phyloP scores from a whole-genome alignment of 176 grass and related monocot species.

The Olyra latifolia region DNA sequence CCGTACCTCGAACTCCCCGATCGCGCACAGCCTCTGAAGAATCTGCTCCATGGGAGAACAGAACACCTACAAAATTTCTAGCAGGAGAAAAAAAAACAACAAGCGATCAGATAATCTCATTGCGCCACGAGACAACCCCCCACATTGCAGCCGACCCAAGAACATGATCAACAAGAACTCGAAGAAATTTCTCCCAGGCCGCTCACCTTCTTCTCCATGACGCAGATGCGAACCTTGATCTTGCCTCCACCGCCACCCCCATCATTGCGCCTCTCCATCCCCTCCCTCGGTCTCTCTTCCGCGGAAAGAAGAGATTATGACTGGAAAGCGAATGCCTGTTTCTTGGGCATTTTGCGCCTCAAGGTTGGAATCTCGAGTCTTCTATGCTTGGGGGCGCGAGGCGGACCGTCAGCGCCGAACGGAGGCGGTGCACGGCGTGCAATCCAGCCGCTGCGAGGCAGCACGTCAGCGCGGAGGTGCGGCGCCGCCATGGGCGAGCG shows the following conservation, averaged over 20 bases:
- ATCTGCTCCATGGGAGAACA: slow-evolving; percentile 89
- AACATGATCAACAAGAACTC: slow-evolving; percentile 25
- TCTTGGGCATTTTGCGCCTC: slow-evolving; percentile 32
- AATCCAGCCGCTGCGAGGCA: too few relatives aligned
- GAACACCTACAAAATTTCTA: slow-evolving; percentile 45
- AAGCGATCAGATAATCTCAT: slow-evolving; percentile 22
- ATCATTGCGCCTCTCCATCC: slow-evolving; percentile 38
- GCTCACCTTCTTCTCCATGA: slow-evolving; percentile 96
- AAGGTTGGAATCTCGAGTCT: slow-evolving; percentile 28
- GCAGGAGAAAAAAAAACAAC: background rate
- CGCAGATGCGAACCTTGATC: slow-evolving; percentile 86
- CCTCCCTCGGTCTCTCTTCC: slow-evolving; percentile 17
- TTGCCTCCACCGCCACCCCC: slow-evolving; percentile 34
- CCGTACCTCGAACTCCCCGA: slow-evolving; percentile 91
- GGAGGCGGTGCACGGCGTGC: too few relatives aligned
- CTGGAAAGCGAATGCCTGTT: slow-evolving; percentile 26
- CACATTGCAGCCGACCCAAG: slow-evolving; percentile 26
- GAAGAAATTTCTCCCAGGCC: slow-evolving; percentile 11
- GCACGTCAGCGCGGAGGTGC: too few relatives aligned
- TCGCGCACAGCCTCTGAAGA: slow-evolving; percentile 76
- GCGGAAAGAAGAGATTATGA: slow-evolving; percentile 16
- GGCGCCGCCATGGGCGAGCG: too few relatives aligned
- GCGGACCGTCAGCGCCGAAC: too few relatives aligned
- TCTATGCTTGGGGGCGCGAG: too few relatives aligned
- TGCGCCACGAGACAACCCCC: background rate